These are phyloP conservation scores for Penicillium nordicum DNA, from an alignment of 2,329 filamentous ascomycete genomes.

Conservation along the genomic window DNA sequence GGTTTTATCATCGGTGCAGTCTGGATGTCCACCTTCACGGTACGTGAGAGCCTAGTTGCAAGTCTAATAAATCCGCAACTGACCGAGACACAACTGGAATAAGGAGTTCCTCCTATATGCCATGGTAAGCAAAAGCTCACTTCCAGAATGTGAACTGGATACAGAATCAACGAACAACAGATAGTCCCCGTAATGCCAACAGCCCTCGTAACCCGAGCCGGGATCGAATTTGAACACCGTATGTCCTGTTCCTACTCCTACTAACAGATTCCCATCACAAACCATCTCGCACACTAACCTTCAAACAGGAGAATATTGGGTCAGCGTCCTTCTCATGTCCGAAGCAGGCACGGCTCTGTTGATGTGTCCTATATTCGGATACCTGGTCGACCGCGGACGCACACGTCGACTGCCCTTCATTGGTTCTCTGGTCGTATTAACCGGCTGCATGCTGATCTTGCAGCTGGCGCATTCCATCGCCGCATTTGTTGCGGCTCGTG, in stretches of 20 bases:
- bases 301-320: slow-evolving; percentile 27
- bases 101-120: slow-evolving; percentile 32
- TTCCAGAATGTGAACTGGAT: not conserved
- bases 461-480: slow-evolving; percentile 50
- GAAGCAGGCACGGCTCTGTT: slow-evolving; percentile 28
- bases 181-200: slow-evolving; percentile 33
- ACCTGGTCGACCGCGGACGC: slow-evolving; percentile 26
- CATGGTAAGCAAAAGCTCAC: slow-evolving; percentile 21
- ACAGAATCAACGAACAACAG: slow-evolving; percentile 11
- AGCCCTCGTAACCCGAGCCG: slow-evolving; percentile 24
- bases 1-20: slow-evolving; percentile 59
- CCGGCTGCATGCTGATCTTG: slow-evolving; percentile 55
- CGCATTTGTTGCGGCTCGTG: slow-evolving; percentile 51
- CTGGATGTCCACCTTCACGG: slow-evolving; percentile 32
- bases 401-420: slow-evolving; percentile 58
- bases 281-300: not conserved
- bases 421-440: slow-evolving; percentile 51
- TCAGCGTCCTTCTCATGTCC: slow-evolving; percentile 29
- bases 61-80: not conserved
- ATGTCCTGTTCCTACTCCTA: slow-evolving; percentile 2
- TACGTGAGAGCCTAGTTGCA: slow-evolving; percentile 10
- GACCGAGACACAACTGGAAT: not conserved
- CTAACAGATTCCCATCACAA: not conserved
- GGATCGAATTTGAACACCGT: slow-evolving; percentile 26
- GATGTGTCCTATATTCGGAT: slow-evolving; percentile 30